These are phyloP conservation scores for Strobilomyces dryophilus DNA, from an alignment of 768 basidiomycete genomes.

Conservation along the genomic window DNA sequence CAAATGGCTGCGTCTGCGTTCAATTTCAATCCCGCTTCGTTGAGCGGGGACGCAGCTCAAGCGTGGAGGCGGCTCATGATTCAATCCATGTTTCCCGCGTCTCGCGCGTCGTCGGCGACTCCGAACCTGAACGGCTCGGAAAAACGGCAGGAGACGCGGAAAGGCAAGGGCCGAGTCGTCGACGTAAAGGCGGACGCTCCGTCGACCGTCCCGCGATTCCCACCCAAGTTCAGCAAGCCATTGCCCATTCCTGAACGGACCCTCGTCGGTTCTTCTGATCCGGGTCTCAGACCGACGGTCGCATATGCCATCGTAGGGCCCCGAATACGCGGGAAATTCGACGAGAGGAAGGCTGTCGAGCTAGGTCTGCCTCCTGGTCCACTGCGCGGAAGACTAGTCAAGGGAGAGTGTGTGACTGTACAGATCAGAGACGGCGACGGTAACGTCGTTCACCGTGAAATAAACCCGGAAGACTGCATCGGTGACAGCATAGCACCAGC, in stretches of 20 bases:
- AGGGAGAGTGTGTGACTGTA: constrained; percentile 60
- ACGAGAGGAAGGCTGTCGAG: constrained; percentile 55
- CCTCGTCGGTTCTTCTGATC: constrained; percentile 14
- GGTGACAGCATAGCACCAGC: constrained; percentile 48
- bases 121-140: constrained; percentile 7
- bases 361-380: constrained; percentile 62
- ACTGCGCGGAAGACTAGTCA: constrained; percentile 54
- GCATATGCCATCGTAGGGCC: constrained; percentile 53
- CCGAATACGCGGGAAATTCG: constrained; percentile 64
- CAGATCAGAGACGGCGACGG: constrained; percentile 44
- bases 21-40: constrained; percentile 26
- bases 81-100: constrained; percentile 58
- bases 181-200: neutral
- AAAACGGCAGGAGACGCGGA: constrained; percentile 10
- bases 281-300: constrained; percentile 34
- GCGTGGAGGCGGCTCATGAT: constrained; percentile 53
- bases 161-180: constrained; percentile 4
- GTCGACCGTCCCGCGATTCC: constrained; percentile 13
- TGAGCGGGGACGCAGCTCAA: constrained; percentile 45
- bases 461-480: constrained; percentile 58
- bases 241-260: constrained; percentile 23
- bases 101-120: constrained; percentile 12
- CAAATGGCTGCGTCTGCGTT: constrained; percentile 20
- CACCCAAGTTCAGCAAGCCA: constrained; percentile 12
- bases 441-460: constrained; percentile 41